Evolutionary conservation across 129 eudicot species (phyloP), one percentile per base, ranked within the genome.

Genomic region (Centaurea solstitialis): DNA sequence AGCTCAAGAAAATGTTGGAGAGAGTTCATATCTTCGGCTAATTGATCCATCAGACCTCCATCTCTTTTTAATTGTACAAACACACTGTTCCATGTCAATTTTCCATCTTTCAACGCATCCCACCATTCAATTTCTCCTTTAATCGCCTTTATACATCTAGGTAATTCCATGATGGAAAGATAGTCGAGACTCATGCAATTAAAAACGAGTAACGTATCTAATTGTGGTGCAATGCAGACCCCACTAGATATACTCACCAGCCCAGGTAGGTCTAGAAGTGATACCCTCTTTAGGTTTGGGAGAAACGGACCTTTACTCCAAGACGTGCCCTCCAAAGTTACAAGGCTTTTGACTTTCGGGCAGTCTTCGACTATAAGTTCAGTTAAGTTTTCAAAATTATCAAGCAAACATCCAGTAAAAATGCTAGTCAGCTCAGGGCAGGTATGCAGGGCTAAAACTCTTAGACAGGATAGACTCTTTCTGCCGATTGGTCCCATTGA

Each of bases 391-490:
- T 61, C 45, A 43, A 80, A 43, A 80, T 62, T 61, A 57, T 17
- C 35, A 72, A 80, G 73, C 72, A 72, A 72, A 72, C 35, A 37
- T 59, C 75, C 78, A 0, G 78, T 40, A 3, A 80, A 80, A 75
- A 85, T 18, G 53, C 65, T 68, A 70, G 81, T 85, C 70, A 85
- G 65, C 81, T 80, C 81, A 38, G 90, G 90, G 73, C 90, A 87
- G 53, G 70, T 50, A 77, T 81, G 81, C 43, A 87, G 59, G 3
- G 81, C 83, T 84, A 87, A 47, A 45, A 64, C 59, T 69, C 75
- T 80, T 57, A 87, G 41, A 81, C 45, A 20, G 7, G 78, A 79
- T 22, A 87, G 40, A 65, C 73, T 66, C 0, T 59, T 73, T 23
- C 50, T 65, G 50, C 61, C 76, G 69, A 70, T 38, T 61, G 73